A percentile compares a stretch with the other conserved stretches of the same genome.
Conservation (phyloP, 2,329 filamentous ascomycete genomes). For the Penicillium psychrosexuale region DNA sequence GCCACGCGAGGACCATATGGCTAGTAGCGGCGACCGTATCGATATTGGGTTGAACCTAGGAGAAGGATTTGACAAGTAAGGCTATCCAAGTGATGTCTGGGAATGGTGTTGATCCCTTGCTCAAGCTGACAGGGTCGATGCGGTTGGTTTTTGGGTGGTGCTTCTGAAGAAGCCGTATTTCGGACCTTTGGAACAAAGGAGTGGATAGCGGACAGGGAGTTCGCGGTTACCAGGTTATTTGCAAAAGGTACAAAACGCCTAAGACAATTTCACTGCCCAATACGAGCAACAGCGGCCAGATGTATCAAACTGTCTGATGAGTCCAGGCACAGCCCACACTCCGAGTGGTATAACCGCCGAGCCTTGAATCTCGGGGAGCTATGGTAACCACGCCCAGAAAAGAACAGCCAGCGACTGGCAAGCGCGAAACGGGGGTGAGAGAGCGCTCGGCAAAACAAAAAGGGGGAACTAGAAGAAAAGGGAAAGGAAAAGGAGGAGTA, state of each 20-base stretch:
- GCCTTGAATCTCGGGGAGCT: slow-evolving; percentile 6
- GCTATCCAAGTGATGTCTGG: not conserved
- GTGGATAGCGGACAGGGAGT: not conserved
- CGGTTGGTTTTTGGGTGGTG: not conserved
- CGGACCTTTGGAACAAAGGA: slow-evolving; percentile 13
- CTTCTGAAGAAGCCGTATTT: slow-evolving; percentile 1
- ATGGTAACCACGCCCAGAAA: not conserved
- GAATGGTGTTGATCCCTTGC: not conserved
- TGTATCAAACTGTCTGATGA: slow-evolving; percentile 17
- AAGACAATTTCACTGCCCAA: slow-evolving; percentile 8
- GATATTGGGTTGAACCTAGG: not conserved
- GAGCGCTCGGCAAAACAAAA: not conserved
- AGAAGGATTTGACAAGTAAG: not conserved
- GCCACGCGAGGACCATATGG: slow-evolving; percentile 27
- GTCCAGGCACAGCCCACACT: slow-evolving; percentile 17
- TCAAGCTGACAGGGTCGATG: not conserved
- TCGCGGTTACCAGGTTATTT: not conserved
- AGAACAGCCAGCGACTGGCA: not conserved
- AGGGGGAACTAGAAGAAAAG: slow-evolving; percentile 3
- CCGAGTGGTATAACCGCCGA: slow-evolving; percentile 19
- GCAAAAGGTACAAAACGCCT: slow-evolving; percentile 3
- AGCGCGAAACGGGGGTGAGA: not conserved
- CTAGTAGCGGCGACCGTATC: slow-evolving; percentile 13
- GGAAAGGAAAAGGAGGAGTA: slow-evolving; percentile 9
- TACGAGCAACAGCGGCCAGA: slow-evolving; percentile 10